These are phyloP conservation scores for Mortierella sp. DNA, from an alignment of 371 early-diverging fungal genomes.

Conservation along the genomic window DNA sequence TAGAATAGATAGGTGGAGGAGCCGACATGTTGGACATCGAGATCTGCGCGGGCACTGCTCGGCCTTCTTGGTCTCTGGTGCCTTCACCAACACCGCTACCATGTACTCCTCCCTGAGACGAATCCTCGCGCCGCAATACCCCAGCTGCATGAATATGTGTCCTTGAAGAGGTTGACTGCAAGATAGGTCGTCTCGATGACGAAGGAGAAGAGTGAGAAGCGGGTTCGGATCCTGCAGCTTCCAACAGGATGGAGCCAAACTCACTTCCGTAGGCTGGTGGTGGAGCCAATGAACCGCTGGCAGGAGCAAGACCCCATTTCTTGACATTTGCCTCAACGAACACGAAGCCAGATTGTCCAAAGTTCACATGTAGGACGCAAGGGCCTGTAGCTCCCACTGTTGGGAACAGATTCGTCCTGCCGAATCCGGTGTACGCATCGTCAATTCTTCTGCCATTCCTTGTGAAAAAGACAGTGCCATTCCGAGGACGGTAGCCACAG, in stretches of 20 bases:
- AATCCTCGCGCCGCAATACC: slow-evolving; percentile 12
- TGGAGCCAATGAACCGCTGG: slow-evolving; percentile 72
- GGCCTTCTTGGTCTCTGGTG: background rate
- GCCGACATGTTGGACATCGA: slow-evolving; percentile 23
- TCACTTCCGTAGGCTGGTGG: slow-evolving; percentile 73
- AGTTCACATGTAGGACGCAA: slow-evolving; percentile 52
- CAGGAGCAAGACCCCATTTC: slow-evolving; percentile 83
- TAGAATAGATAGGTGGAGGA: slow-evolving; percentile 33
- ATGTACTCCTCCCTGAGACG: background rate
- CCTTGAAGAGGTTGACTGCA: slow-evolving; percentile 37
- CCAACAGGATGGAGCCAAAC: slow-evolving; percentile 62
- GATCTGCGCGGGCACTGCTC: slow-evolving; percentile 13
- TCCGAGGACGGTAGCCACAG: slow-evolving; percentile 56
- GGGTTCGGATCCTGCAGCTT: slow-evolving; percentile 25
- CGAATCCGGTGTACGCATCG: slow-evolving; percentile 50
- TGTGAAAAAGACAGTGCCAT: slow-evolving; percentile 58
- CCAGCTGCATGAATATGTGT: slow-evolving; percentile 37
- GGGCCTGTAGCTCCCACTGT: slow-evolving; percentile 54
- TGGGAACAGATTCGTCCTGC: slow-evolving; percentile 43
- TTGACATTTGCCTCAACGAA: slow-evolving; percentile 85
- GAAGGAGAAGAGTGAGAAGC: slow-evolving; percentile 8
- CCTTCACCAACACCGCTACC: slow-evolving; percentile 1
- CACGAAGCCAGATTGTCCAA: slow-evolving; percentile 65
- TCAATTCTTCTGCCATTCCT: slow-evolving; percentile 54
- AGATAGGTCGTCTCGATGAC: slow-evolving; percentile 21